Conservation (phyloP, 192 early-diverging fungal genomes). For the Backusella australiensis region DNA sequence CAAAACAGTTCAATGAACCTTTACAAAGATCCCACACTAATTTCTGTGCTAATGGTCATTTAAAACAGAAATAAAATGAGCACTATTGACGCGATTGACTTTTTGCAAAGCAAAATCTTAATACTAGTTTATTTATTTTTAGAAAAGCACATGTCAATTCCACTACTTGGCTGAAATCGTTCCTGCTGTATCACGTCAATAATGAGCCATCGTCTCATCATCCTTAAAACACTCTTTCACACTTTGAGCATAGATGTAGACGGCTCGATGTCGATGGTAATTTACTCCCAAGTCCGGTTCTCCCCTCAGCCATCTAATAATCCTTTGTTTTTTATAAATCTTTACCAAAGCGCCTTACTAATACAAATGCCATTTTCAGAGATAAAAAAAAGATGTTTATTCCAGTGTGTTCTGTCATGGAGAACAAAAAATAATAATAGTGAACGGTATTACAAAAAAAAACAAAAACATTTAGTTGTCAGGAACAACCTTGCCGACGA, state of each 20-base stretch:
- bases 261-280: background rate
- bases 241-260: background rate
- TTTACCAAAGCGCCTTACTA: background rate
- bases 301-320: background rate
- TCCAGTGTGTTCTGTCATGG: background rate
- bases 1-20: background rate
- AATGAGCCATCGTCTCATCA: background rate
- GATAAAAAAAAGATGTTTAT: background rate
- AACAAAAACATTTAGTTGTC: constrained; percentile 12
- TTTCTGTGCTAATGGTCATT: too few species aligned
- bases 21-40: background rate
- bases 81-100: too few species aligned
- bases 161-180: background rate
- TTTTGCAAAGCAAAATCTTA: too few species aligned
- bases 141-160: background rate
- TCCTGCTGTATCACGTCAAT: background rate
- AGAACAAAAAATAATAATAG: background rate
- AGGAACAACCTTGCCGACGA: constrained; percentile 57
- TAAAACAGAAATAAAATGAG: too few species aligned
- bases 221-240: background rate
- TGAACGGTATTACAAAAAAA: background rate
- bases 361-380: background rate
- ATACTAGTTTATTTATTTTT: too few species aligned
- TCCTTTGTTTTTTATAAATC: background rate
- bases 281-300: background rate